Base-by-base conservation (phyloP, 2,329 filamentous ascomycete species). In the Alternaria triticimaculans region DNA sequence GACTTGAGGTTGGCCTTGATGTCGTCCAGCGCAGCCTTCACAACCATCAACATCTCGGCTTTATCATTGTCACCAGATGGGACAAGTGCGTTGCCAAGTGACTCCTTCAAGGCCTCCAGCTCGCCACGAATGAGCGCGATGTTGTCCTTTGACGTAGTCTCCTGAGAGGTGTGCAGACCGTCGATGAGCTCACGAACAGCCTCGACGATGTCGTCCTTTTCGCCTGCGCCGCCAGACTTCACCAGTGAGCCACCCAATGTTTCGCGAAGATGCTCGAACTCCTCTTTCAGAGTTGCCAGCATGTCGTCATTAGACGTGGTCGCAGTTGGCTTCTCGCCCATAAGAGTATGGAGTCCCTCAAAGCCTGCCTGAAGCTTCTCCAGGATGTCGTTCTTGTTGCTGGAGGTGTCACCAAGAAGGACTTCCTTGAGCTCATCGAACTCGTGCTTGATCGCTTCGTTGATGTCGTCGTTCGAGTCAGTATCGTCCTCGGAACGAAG, bases 341-440 rank as follows among this genome's bases (percentile, higher is more conserved):
- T 66, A 37, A 82, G 82, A 15, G 81, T 75, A 49, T 82, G 83
- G 23, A 84, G 72, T n/a, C 74, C 80, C 20, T 86, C 86, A 56
- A 86, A 80, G 11, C 82, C 82, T 49, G 81, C 81, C 54, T 87
- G 84, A 44, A 90, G 86, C 6, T 85, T 86, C 66, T 90, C 87
- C 2, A 90, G 77, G 37, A 90, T 84, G 65, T 90, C 88, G 57
- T 87, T 87, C 72, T 89, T 89, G 66, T 88, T 84, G 21, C 80
- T 80, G 0, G 83, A 78, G n/a, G 84, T 81, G 51, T 87, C 84
- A 53, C 85, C 81, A 76, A 93, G 92, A 54, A 97, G 87, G 0
- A 91, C 87, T 18, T 94, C 90, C 25, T 93, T 90, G 8, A 97
- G 86, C 58, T 93, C 90, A 66, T 96, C 92, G 54, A 97, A 91